Base-by-base conservation (phyloP, 441 rosid species). In the Euphorbia celastroides region DNA sequence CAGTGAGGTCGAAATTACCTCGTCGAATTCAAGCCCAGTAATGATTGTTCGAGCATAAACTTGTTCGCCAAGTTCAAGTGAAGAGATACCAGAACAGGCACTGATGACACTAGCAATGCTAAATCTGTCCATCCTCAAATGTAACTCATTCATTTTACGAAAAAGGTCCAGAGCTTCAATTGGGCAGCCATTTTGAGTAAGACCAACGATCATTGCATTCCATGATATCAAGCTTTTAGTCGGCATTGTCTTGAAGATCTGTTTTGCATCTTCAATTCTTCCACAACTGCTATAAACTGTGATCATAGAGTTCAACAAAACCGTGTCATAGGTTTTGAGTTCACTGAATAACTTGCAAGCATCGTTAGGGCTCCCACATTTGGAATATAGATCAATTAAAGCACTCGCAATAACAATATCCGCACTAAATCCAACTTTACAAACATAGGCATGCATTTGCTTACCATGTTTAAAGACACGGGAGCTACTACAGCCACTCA, bases 271-370 rank as follows among this genome's bases (percentile, higher is more conserved):
- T 50, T 85, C 89, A 7, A 90, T 68, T 82, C 86, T 82, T 60
- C 97, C 96, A 9, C 83, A 87, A 61, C 75, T 88, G 69, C 88
- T 78, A 75, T 84, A 88, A 7, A 79, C 78, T 1, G 88, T 85
- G 81, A 90, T 83, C 98, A 92, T 87, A 61, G 80, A 77, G 74
- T 92, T 92, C 16, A 92, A 81, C 75, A 92, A 78, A 67, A 90
- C 69, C 0, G 87, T 92, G 68, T 92, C 98, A 71, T 76, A 75
- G 55, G 67, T 68, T 72, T 78, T 76, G 48, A 86, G 81, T 82
- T 87, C 92, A 66, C 70, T 31, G 72, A 84, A 92, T 20, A 88
- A 71, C 65, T 83, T 80, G 80, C 92, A 90, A 70, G 98, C 90
- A 72, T 87, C 84, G 23, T 44, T 14, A 19, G 86, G 78, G 73